A percentile compares a stretch with the other conserved stretches of the same genome.
These are phyloP conservation scores for Fusarium stilboides DNA, from an alignment of 2,329 filamentous ascomycete species.

Conservation along the genomic window DNA sequence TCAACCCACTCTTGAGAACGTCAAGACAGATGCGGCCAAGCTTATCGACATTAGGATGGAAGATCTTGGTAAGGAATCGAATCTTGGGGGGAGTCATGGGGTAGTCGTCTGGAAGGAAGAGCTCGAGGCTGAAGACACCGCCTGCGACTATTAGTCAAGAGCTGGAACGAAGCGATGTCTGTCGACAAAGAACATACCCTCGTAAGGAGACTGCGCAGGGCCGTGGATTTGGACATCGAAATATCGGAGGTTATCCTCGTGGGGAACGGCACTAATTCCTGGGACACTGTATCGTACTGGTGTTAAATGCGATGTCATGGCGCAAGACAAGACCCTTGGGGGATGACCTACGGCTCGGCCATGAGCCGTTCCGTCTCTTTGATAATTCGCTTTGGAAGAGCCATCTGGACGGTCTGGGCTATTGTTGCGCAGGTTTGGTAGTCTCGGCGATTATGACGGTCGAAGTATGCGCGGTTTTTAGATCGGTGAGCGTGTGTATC, in stretches of 20 bases:
- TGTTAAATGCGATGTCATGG: slow-evolving; percentile 40
- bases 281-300: slow-evolving; percentile 76
- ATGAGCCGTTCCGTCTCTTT: slow-evolving; percentile 99
- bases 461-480: slow-evolving; percentile 1
- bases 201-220: slow-evolving; percentile 92
- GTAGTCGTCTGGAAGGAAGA: slow-evolving; percentile 98
- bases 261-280: slow-evolving; percentile 94
- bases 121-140: slow-evolving; percentile 95
- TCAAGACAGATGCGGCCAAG: slow-evolving; percentile 97
- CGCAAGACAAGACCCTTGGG: slow-evolving; percentile 14
- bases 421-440: neutral
- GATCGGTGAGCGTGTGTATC: slow-evolving; percentile 1
- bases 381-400: slow-evolving; percentile 94
- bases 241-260: slow-evolving; percentile 97
- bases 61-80: slow-evolving; percentile 98
- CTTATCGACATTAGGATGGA: slow-evolving; percentile 99
- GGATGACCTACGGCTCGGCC: slow-evolving; percentile 85
- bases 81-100: slow-evolving; percentile 99
- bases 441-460: neutral
- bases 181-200: slow-evolving; percentile 72
- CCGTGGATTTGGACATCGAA: slow-evolving; percentile 98
- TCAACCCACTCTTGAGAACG: slow-evolving; percentile 88
- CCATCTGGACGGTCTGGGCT: slow-evolving; percentile 64
- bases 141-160: slow-evolving; percentile 56
- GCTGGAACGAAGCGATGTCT: neutral